Evolutionary conservation across 2,329 filamentous ascomycete species (phyloP), one percentile per base, ranked within the genome.

Genomic region (Fusarium begoniae): DNA sequence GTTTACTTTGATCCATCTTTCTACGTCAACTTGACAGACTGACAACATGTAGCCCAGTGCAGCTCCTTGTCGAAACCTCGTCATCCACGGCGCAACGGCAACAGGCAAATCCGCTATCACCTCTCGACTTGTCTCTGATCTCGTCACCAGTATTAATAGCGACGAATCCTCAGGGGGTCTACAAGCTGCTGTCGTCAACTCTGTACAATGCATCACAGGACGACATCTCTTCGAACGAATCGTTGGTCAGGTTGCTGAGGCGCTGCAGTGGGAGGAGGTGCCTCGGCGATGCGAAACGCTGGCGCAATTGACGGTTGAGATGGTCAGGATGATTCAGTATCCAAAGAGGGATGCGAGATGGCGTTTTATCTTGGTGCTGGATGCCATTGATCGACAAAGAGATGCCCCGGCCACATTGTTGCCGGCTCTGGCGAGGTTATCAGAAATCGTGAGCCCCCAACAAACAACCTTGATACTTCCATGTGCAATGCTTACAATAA

Each of bases 31-130:
- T 26, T 15, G 17, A 45, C 24, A 38, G 62, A 28, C 60, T 75
- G 28, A 68, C 28, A 32, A 24, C 26, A 8, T 45, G 17, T 79
- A 94, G 90, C 89, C 90, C 28, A 82, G 85, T 53, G 87, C 91
- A n/a, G 91, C 93, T 37, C 91, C 90, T 64, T 93, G 93, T 64
- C 86, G 90, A 17, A 93, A 93, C 69, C 82, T 98, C 17, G 90
- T 98, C 28, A 82, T 97, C 55, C 91, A 98, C 81, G 96, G 96
- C 57, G 90, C 95, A 37, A 91, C 95, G 78, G 92, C 94, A 5
- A 97, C 95, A 1, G 96, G 95, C 45, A 98, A 98, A 84, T 94
- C 91, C 38, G 89, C 90, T 54, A 88, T 98, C 57, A 86, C 92
- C 8, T 86, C 87, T 64, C 86, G 87, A 7, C 87, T 84, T 28